These are phyloP conservation scores for Pichia gijzeniarum DNA, from an alignment of 805 yeast species.

Conservation along the genomic window DNA sequence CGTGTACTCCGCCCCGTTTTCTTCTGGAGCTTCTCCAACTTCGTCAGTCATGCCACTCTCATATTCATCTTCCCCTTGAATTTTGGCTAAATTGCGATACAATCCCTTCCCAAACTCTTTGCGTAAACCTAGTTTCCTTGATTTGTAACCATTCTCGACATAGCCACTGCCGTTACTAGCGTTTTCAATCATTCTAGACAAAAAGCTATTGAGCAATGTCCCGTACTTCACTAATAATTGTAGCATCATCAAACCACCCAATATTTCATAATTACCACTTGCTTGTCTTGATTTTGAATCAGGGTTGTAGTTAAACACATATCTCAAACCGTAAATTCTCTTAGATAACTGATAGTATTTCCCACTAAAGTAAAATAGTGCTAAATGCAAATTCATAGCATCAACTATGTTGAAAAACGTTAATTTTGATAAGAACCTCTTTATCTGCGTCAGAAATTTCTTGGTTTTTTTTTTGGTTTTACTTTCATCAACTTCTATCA, in stretches of 20 bases:
- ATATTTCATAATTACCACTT: conserved; percentile 62
- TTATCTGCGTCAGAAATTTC: conserved; percentile 3
- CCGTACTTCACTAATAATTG: conserved; percentile 44
- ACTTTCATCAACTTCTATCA: background rate
- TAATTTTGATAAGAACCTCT: conserved; percentile 16
- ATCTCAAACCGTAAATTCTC: conserved; percentile 72
- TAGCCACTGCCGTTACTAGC: background rate
- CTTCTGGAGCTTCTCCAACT: background rate
- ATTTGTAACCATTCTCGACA: background rate
- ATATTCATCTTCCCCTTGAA: conserved; percentile 4
- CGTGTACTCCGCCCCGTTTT: background rate
- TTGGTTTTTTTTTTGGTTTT: background rate
- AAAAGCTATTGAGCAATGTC: background rate
- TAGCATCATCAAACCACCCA: conserved; percentile 56
- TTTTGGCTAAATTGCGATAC: background rate
- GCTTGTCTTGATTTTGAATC: conserved; percentile 25
- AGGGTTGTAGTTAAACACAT: conserved; percentile 63
- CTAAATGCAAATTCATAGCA: conserved; percentile 63
- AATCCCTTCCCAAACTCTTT: background rate
- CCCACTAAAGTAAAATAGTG: conserved; percentile 78
- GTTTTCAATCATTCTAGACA: background rate
- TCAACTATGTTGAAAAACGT: conserved; percentile 45
- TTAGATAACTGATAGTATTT: conserved; percentile 73
- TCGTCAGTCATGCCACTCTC: background rate
- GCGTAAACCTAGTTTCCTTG: background rate